A percentile compares a stretch with the other conserved stretches of the same genome.
These are phyloP conservation scores for Aureobasidium sp. DNA, from an alignment of 2,329 filamentous ascomycete species.

Conservation along the genomic window DNA sequence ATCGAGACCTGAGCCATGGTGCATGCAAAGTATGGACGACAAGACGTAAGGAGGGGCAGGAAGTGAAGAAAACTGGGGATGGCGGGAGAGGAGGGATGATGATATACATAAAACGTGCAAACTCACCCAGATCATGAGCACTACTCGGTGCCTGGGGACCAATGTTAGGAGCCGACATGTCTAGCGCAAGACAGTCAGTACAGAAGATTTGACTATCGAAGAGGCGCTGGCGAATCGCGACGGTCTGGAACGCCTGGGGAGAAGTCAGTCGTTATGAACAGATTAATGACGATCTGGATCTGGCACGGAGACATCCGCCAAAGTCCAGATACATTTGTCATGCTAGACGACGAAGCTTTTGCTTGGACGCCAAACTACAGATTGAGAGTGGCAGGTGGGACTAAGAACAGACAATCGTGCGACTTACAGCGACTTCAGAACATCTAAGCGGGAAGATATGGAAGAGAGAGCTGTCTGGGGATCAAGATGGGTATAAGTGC, in stretches of 20 bases:
- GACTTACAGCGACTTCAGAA: slow-evolving; percentile 5
- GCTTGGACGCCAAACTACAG: background rate
- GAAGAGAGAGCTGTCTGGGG: background rate
- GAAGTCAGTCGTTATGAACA: slow-evolving; percentile 11
- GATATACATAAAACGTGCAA: slow-evolving; percentile 7
- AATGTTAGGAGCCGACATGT: slow-evolving; percentile 7
- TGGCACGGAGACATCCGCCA: background rate
- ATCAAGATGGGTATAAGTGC: background rate
- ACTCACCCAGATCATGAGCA: slow-evolving; percentile 10
- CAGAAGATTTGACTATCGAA: slow-evolving; percentile 9
- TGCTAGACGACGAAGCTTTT: slow-evolving; percentile 7
- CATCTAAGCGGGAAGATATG: background rate
- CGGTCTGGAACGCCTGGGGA: slow-evolving; percentile 11
- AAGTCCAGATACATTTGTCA: background rate
- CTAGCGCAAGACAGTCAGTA: slow-evolving; percentile 7
- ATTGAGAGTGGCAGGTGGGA: background rate
- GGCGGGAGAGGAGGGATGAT: background rate
- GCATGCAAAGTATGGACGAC: background rate
- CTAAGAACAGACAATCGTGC: background rate
- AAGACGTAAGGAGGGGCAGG: background rate
- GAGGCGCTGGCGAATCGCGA: slow-evolving; percentile 9
- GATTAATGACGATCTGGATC: background rate
- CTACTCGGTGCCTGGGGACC: slow-evolving; percentile 7
- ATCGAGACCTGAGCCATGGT: slow-evolving; percentile 2
- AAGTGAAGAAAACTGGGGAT: background rate